phyloP scores from a whole-genome alignment of 495 filamentous ascomycete species.

The Hypoxylon trugodes region DNA sequence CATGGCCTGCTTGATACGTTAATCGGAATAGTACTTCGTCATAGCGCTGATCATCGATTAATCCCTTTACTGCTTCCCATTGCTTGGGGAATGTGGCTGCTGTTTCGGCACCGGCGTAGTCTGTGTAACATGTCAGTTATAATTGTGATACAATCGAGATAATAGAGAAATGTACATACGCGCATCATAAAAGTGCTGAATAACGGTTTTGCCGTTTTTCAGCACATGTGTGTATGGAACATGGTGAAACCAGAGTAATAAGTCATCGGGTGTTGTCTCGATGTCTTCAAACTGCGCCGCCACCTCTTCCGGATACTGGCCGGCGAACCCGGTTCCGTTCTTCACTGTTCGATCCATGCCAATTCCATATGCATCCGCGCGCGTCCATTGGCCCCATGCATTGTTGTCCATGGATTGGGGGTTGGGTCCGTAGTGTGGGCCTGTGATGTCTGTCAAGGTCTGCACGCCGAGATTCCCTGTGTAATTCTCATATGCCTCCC shows the following conservation, averaged over 20 bases:
- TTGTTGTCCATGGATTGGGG: conserved; percentile 73
- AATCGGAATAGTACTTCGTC: conserved; percentile 64
- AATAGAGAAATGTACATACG: conserved; percentile 22
- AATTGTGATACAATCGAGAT: background rate
- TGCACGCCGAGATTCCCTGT: conserved; percentile 75
- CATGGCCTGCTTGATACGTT: conserved; percentile 72
- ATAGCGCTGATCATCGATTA: conserved; percentile 69
- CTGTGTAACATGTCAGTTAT: conserved; percentile 32
- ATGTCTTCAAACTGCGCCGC: conserved; percentile 65
- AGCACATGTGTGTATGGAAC: conserved; percentile 72
- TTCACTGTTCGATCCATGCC: conserved; percentile 77
- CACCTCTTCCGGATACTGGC: conserved; percentile 71
- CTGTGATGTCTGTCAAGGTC: conserved; percentile 72
- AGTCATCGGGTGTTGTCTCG: conserved; percentile 71
- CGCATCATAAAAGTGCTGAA: conserved; percentile 80
- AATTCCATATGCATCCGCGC: conserved; percentile 64
- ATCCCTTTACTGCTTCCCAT: conserved; percentile 64
- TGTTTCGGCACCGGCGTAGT: conserved; percentile 68
- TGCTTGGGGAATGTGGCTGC: conserved; percentile 64
- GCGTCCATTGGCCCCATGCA: conserved; percentile 78
- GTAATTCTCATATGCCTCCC: conserved; percentile 76
- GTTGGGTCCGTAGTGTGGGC: conserved; percentile 72
- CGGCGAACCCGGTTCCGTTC: conserved; percentile 71
- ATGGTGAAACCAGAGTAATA: conserved; percentile 81
- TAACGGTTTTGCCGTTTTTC: conserved; percentile 72